Evolutionary conservation across 2,329 filamentous ascomycete species (phyloP).

Genomic region (Aureobasidium melanogenum): DNA sequence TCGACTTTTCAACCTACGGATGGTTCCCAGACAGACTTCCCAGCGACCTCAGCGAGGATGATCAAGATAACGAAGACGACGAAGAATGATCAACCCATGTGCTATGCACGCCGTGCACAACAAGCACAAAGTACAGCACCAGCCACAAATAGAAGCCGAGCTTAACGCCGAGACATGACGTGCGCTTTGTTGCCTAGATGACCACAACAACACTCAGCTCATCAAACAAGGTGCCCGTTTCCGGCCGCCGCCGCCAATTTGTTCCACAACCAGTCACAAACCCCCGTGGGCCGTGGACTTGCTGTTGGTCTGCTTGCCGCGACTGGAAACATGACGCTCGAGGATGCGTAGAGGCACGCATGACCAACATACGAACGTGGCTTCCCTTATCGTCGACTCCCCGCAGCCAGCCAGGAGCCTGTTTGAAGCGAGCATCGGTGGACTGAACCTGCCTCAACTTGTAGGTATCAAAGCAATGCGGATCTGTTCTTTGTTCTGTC

Average conservation of each 20-base stretch:
- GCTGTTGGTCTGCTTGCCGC: background rate
- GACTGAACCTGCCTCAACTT: background rate
- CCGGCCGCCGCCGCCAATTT: conserved; percentile 1
- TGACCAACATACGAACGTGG: conserved; percentile 10
- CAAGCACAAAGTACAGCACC: background rate
- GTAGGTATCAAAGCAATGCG: conserved; percentile 7
- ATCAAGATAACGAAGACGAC: background rate
- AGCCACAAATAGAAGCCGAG: background rate
- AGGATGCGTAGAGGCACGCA: background rate
- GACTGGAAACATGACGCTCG: background rate
- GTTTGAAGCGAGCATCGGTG: background rate
- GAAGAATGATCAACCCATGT: background rate
- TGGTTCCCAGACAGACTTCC: conserved; percentile 37
- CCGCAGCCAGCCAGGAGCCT: conserved; percentile 3
- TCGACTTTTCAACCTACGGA: conserved; percentile 39
- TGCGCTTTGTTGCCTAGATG: conserved; percentile 9
- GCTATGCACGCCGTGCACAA: background rate
- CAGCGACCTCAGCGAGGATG: conserved; percentile 19
- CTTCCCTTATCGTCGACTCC: conserved; percentile 6
- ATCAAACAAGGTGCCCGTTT: conserved; percentile 9
- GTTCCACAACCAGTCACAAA: conserved; percentile 5
- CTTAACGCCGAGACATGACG: conserved; percentile 9
- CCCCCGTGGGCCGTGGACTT: conserved; percentile 2
- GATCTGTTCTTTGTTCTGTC: background rate
- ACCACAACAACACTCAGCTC: background rate